Conservation (phyloP, 495 filamentous ascomycete species). For the Bacidia gigantensis region DNA sequence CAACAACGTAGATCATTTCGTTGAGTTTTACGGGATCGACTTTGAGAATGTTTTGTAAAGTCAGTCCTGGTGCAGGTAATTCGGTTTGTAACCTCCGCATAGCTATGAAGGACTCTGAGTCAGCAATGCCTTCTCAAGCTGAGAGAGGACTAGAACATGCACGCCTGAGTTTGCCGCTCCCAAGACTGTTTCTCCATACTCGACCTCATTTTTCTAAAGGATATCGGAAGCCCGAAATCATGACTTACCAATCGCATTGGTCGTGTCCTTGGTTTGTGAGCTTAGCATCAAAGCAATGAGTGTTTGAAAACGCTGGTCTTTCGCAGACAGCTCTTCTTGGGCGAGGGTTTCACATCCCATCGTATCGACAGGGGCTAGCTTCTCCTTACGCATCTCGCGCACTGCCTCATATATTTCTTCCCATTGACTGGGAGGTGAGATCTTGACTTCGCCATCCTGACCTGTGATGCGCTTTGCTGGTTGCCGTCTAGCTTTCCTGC, state of each 20-base stretch:
- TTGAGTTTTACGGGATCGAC: constrained; percentile 58
- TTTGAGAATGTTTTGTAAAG: constrained; percentile 63
- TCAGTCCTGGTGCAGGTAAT: constrained; percentile 49
- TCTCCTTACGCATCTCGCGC: constrained; percentile 62
- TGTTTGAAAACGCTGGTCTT: constrained; percentile 78
- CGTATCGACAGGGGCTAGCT: constrained; percentile 84
- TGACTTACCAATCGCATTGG: constrained; percentile 69
- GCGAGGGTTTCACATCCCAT: constrained; percentile 90
- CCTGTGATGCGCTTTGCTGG: constrained; percentile 52
- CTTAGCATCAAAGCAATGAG: constrained; percentile 92
- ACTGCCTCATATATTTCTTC: constrained; percentile 66
- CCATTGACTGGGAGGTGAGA: constrained; percentile 70
- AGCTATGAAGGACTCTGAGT: too few species aligned
- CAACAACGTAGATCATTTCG: constrained; percentile 66
- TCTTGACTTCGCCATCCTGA: constrained; percentile 36
- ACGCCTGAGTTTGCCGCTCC: too few species aligned
- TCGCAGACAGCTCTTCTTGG: constrained; percentile 31
- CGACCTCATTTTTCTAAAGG: too few species aligned
- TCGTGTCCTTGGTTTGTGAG: constrained; percentile 90
- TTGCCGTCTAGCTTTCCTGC: constrained; percentile 36
- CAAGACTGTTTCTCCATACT: too few species aligned
- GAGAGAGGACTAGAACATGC: too few species aligned
- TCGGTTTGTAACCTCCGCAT: constrained; percentile 67
- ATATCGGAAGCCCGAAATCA: too few species aligned
- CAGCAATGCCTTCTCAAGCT: too few species aligned